A percentile compares a stretch with the other conserved stretches of the same genome.
Evolutionary conservation across 768 basidiomycete genomes (phyloP).

Genomic region (Panaeolus cyanescens): DNA sequence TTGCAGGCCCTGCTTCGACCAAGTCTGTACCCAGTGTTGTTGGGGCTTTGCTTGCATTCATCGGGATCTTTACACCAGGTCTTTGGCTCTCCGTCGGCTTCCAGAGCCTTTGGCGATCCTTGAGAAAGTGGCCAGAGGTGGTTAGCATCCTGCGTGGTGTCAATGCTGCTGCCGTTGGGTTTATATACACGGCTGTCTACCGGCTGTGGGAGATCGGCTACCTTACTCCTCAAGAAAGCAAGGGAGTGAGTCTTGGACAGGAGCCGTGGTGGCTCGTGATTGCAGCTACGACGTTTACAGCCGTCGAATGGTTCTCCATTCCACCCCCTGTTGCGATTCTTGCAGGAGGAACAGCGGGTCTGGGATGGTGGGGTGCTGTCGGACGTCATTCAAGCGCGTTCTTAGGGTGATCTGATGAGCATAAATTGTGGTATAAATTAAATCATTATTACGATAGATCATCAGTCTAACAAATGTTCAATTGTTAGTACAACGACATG

Average conservation of each 20-base stretch:
- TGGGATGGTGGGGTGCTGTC: constrained; percentile 45
- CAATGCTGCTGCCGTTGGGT: constrained; percentile 43
- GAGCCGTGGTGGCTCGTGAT: constrained; percentile 54
- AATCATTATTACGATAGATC: constrained; percentile 1
- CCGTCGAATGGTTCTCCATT: constrained; percentile 40
- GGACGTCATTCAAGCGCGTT: constrained; percentile 12
- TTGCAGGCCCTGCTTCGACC: constrained; percentile 21
- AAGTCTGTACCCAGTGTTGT: constrained; percentile 34
- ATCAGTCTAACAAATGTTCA: not conserved
- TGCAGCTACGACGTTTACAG: constrained; percentile 39
- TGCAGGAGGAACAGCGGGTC: constrained; percentile 38
- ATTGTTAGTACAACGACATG: constrained; percentile 4
- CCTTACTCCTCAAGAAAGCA: constrained; percentile 26
- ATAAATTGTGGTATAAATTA: not conserved
- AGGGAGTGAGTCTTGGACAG: constrained; percentile 30
- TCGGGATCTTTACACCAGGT: constrained; percentile 54
- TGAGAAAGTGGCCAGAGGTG: constrained; percentile 30
- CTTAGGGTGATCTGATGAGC: not conserved
- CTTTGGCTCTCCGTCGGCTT: constrained; percentile 37
- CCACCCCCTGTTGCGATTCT: constrained; percentile 42
- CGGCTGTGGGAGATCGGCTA: constrained; percentile 40
- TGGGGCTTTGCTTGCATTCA: constrained; percentile 47
- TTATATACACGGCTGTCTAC: constrained; percentile 44
- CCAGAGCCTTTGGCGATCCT: constrained; percentile 34
- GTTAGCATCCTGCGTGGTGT: constrained; percentile 36